Conservation (phyloP, 2,329 filamentous ascomycete species). For the Eurotiales sp. region DNA sequence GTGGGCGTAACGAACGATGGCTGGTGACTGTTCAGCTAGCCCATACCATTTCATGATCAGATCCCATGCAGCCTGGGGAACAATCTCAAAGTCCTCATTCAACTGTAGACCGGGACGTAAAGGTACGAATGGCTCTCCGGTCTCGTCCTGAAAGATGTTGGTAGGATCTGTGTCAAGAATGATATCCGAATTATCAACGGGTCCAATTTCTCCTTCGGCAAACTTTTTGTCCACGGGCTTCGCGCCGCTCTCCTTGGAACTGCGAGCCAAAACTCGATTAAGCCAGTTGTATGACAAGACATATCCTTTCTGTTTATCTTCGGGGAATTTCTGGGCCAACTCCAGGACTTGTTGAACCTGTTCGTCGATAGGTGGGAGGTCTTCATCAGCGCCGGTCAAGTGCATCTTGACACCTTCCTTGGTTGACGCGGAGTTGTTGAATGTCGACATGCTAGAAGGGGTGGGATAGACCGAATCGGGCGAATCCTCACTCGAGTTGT, state of each 20-base stretch:
- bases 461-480: conserved; percentile 34
- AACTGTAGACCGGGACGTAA: conserved; percentile 64
- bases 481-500: conserved; percentile 12
- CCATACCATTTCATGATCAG: conserved; percentile 80
- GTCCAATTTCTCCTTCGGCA: conserved; percentile 64
- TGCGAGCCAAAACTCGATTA: conserved; percentile 64
- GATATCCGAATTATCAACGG: conserved; percentile 83
- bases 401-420: conserved; percentile 23
- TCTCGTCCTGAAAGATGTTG: conserved; percentile 42
- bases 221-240: conserved; percentile 58
- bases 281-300: conserved; percentile 80
- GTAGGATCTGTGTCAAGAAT: conserved; percentile 55
- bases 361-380: conserved; percentile 54
- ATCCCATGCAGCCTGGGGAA: conserved; percentile 78
- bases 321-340: conserved; percentile 52
- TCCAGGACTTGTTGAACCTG: conserved; percentile 72
- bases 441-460: conserved; percentile 37
- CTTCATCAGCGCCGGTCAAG: conserved; percentile 17
- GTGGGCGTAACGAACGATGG: conserved; percentile 73
- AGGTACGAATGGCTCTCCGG: conserved; percentile 61
- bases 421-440: conserved; percentile 27
- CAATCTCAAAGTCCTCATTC: conserved; percentile 69
- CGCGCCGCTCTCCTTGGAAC: conserved; percentile 54
- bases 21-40: conserved; percentile 62
- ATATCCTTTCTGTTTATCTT: conserved; percentile 71